phyloP scores from a whole-genome alignment of 805 yeast species.

The Sugiyamaella qingdaonensis region DNA sequence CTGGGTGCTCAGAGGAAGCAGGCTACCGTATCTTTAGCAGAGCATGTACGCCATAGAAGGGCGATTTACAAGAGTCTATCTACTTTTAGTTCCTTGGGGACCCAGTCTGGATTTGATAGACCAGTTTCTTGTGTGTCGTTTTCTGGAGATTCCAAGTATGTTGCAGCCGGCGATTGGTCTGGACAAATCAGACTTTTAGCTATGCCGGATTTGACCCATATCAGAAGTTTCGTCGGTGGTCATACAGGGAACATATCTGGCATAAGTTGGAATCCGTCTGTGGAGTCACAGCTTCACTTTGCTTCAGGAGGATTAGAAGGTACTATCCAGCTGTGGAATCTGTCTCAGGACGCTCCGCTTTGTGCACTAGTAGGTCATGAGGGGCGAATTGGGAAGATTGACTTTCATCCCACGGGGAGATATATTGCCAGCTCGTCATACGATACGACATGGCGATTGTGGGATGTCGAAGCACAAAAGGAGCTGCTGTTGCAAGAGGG shows the following conservation, averaged over 20 bases:
- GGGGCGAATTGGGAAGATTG: constrained; percentile 54
- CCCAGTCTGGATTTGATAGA: constrained; percentile 66
- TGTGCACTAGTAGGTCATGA: constrained; percentile 42
- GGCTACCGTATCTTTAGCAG: constrained; percentile 37
- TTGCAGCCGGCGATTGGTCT: constrained; percentile 81
- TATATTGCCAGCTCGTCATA: constrained; percentile 67
- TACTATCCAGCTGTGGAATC: constrained; percentile 35
- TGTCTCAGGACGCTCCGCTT: constrained; percentile 22
- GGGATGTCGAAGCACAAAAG: constrained; percentile 58
- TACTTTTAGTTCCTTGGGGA: constrained; percentile 48
- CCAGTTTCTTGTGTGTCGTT: constrained; percentile 60
- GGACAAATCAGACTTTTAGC: constrained; percentile 60
- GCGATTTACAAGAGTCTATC: constrained; percentile 33
- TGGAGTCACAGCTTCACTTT: constrained; percentile 19
- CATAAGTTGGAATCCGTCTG: constrained; percentile 54
- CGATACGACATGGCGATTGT: constrained; percentile 83
- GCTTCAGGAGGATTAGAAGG: constrained; percentile 50
- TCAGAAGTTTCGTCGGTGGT: constrained; percentile 33
- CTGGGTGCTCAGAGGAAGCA: constrained; percentile 33
- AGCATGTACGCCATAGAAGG: constrained; percentile 47
- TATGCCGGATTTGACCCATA: constrained; percentile 34
- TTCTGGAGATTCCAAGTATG: constrained; percentile 34
- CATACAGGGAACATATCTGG: constrained; percentile 69
- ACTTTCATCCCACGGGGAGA: constrained; percentile 60
- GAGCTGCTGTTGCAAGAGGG: constrained; percentile 77